A percentile compares a stretch with the other conserved stretches of the same genome.
These are phyloP conservation scores for Parachlorella kessleri DNA, from an alignment of 139 green algal species.

Conservation along the genomic window DNA sequence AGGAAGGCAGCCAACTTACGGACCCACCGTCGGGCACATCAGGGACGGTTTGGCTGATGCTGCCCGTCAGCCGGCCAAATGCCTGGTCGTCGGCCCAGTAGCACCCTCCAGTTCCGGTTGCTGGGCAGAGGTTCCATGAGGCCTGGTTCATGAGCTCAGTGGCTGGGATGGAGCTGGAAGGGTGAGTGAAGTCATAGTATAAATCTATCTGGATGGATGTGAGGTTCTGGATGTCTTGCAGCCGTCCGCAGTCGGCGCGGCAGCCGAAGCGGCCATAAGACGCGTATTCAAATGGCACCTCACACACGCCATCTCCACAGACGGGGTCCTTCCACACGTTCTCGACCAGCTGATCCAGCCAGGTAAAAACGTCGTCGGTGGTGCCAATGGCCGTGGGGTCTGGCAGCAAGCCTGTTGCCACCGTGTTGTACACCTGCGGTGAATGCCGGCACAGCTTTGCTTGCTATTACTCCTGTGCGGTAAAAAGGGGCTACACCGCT, in stretches of 20 bases:
- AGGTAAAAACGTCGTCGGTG: slow-evolving; percentile 63
- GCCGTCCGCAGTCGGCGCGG: slow-evolving; percentile 79
- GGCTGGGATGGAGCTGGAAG: slow-evolving; percentile 62
- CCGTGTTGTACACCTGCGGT: slow-evolving; percentile 57
- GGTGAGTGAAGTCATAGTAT: slow-evolving; percentile 78
- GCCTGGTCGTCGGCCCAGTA: slow-evolving; percentile 70
- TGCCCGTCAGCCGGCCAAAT: slow-evolving; percentile 58
- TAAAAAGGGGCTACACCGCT: no score
- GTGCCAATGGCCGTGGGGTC: slow-evolving; percentile 19
- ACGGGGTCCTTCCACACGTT: slow-evolving; percentile 76
- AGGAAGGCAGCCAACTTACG: no score
- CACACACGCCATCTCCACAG: slow-evolving; percentile 85
- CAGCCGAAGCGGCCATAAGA: slow-evolving; percentile 86
- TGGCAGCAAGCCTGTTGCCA: slow-evolving; percentile 60
- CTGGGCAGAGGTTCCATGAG: slow-evolving; percentile 78
- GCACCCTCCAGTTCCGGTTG: slow-evolving; percentile 57
- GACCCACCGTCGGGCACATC: slow-evolving; percentile 69
- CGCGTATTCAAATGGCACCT: slow-evolving; percentile 81
- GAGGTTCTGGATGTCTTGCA: slow-evolving; percentile 74
- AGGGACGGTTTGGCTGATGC: slow-evolving; percentile 40
- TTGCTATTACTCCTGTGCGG: no score
- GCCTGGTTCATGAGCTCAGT: slow-evolving; percentile 76
- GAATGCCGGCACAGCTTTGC: no score
- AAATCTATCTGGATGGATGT: slow-evolving; percentile 70
- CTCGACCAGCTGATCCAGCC: slow-evolving; percentile 59